Percentiles rank a stretch among this genome's conserved stretches.
Evolutionary conservation across 495 filamentous ascomycete species (phyloP).

Genomic region (Cairneyella variabilis): DNA sequence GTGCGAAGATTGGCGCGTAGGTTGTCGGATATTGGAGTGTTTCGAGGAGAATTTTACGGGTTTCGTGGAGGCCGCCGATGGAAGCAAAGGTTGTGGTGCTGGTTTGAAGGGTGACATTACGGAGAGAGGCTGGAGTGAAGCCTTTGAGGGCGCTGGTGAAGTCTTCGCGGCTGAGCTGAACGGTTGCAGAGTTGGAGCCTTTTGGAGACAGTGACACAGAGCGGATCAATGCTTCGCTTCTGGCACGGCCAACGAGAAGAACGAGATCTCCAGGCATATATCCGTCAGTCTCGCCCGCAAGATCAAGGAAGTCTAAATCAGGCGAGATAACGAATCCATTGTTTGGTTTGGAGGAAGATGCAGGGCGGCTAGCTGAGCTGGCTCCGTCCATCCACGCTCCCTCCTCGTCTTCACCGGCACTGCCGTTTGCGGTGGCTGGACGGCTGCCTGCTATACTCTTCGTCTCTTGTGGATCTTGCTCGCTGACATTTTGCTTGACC

Average conservation of each 20-base stretch:
- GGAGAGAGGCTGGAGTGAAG: constrained; percentile 90
- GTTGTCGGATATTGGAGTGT: constrained; percentile 96
- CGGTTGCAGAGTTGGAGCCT: constrained; percentile 26
- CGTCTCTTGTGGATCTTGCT: constrained; percentile 32
- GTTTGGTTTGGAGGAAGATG: constrained; percentile 25
- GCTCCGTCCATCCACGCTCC: constrained; percentile 69
- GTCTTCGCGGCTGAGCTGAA: constrained; percentile 65
- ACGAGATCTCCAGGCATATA: constrained; percentile 96
- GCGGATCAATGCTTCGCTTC: constrained; percentile 86
- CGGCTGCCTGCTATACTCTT: constrained; percentile 41
- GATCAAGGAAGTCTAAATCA: constrained; percentile 85
- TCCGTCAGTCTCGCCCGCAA: constrained; percentile 90
- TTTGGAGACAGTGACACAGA: constrained; percentile 45
- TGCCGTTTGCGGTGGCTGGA: constrained; percentile 48
- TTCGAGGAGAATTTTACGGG: constrained; percentile 82
- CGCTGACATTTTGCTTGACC: constrained; percentile 42
- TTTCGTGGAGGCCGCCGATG: constrained; percentile 84
- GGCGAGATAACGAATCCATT: constrained; percentile 66
- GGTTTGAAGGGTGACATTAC: constrained; percentile 87
- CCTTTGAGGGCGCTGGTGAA: constrained; percentile 81
- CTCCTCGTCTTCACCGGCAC: constrained; percentile 40
- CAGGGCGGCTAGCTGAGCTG: constrained; percentile 27
- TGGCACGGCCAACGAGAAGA: constrained; percentile 78
- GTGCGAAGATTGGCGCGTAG: constrained; percentile 95
- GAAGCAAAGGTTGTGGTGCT: constrained; percentile 84